Conservation (phyloP, 306 rosid species). For the Quercus glauca region DNA sequence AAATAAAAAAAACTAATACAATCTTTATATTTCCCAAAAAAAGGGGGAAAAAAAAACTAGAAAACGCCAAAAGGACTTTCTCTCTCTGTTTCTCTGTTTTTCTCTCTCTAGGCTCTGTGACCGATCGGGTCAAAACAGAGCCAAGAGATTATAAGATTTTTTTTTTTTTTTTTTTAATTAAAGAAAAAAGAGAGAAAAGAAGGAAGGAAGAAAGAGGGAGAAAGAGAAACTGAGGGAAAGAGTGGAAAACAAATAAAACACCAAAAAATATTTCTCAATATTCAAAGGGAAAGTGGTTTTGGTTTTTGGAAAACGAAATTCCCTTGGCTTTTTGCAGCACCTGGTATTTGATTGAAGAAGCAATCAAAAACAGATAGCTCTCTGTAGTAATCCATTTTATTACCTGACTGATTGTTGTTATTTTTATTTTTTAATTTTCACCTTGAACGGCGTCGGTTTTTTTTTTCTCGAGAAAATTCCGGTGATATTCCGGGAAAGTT, state of each 20-base stretch:
- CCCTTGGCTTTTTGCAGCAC: constrained; percentile 18
- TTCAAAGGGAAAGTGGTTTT: constrained; percentile 17
- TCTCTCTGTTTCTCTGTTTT: neutral
- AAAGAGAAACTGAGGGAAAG: neutral
- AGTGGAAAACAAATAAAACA: neutral
- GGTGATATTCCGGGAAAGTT: constrained; percentile 16
- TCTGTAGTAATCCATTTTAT: neutral
- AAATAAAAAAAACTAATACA: neutral
- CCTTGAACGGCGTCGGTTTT: neutral
- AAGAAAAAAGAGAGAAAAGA: neutral
- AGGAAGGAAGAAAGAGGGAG: neutral
- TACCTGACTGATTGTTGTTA: neutral
- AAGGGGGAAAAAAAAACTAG: neutral
- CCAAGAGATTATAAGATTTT: constrained; percentile 6
- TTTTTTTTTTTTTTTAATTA: no score
- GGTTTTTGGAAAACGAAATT: neutral
- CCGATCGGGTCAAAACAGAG: constrained; percentile 41
- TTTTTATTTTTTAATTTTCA: neutral
- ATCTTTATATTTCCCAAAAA: no score
- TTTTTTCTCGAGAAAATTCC: constrained; percentile 7
- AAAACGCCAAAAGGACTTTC: neutral
- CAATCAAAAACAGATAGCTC: neutral
- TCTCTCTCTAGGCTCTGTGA: neutral
- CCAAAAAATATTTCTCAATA: neutral
- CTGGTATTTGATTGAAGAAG: constrained; percentile 25